Base-by-base conservation (phyloP, 345 rosid genomes). In the Eucalyptus cloeziana region DNA sequence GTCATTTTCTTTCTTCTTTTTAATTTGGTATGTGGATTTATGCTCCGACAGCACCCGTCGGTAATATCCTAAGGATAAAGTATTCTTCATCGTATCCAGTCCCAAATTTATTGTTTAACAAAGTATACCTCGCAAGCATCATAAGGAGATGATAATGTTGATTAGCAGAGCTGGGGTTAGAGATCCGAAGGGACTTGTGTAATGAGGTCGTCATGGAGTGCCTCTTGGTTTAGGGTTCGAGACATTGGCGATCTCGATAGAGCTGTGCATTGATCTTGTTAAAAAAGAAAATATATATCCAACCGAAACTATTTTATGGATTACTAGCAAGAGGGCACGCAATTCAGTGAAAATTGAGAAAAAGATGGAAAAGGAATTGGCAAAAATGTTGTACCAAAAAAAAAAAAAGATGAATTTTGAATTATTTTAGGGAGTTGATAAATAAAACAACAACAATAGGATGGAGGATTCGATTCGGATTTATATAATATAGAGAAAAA, bases 251-350 rank as follows among this genome's bases (percentile, higher is more conserved):
- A 76, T 76, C 85, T 76, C 47, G 85, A 37, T 40, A 21, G 25
- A 21, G 45, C 14, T 19, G 45, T 19, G 83, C 83, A 37, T 10
- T 24, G 83, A 71, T 37, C 6, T 7, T 2, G 27, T 21, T 71
- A 3, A 17, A 17, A 1, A 3, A 33, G 5, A 5, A 27, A 0
- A 54, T 0, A 56, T 9, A 69, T 19, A 10, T 33, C 25, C 8
- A 71, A 37, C 25, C 25, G 7, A 71, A 71, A 37, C 44, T 3
- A 33, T 17, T 71, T 2, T 33, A 10, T 33, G 44, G 25, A 71
- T 33, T 71, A 8, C 80, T 9, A 10, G 25, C 25, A 10, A 17
- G 40, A 33, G 81, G 45, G 81, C 25, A 2, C 40, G 45, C 6
- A 37, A 17, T 71, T 71, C 45, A 5, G 13, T 17, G 81, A 71